Conservation (phyloP, 345 rosid genomes). For the Populus nigra region DNA sequence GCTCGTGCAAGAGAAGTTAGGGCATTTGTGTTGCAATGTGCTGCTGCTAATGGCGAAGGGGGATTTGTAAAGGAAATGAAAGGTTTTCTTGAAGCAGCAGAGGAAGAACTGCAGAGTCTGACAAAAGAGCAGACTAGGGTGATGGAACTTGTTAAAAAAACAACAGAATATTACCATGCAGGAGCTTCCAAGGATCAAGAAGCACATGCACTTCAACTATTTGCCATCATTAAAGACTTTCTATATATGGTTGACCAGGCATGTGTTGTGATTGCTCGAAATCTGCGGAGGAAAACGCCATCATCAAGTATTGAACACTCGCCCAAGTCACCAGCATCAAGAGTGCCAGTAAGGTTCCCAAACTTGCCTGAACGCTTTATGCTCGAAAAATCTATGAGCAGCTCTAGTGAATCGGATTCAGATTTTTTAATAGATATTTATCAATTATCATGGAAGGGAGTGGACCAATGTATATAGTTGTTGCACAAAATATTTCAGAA, state of each 20-base stretch:
- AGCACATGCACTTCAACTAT: constrained; percentile 53
- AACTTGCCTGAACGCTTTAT: constrained; percentile 63
- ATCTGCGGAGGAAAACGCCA: constrained; percentile 49
- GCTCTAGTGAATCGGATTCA: constrained; percentile 58
- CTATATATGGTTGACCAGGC: constrained; percentile 74
- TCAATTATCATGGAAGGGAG: not conserved
- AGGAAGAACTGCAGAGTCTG: constrained; percentile 45
- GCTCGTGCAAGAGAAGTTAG: constrained; percentile 46
- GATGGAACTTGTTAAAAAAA: constrained; percentile 60
- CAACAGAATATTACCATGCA: constrained; percentile 77
- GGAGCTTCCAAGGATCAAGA: constrained; percentile 46
- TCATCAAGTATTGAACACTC: constrained; percentile 27
- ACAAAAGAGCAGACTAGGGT: constrained; percentile 54
- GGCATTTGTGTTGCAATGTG: constrained; percentile 32
- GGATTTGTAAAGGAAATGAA: constrained; percentile 56
- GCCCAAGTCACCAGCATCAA: constrained; percentile 28
- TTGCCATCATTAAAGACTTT: constrained; percentile 67
- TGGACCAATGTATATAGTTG: constrained; percentile 27
- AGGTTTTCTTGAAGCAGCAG: constrained; percentile 54
- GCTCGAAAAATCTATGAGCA: constrained; percentile 47
- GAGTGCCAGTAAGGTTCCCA: constrained; percentile 52
- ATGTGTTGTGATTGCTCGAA: constrained; percentile 60
- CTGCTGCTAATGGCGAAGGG: constrained; percentile 24
- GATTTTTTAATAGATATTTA: constrained; percentile 39
- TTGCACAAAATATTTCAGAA: not conserved